Evolutionary conservation across 768 basidiomycete genomes (phyloP).

Genomic region (Amanita phalloides): DNA sequence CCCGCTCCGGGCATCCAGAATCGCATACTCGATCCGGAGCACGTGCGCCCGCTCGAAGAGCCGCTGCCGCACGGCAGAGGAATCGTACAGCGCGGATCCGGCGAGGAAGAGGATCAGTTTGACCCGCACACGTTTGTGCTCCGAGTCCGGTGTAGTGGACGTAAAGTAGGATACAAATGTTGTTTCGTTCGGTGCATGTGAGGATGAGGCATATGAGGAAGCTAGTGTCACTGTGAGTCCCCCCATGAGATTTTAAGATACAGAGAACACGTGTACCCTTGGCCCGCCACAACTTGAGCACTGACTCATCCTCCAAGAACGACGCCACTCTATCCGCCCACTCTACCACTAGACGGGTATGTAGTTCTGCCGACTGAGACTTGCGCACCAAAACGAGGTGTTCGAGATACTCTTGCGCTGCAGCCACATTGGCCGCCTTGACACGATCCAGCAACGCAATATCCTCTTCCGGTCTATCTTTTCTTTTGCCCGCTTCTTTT

Average conservation of each 20-base stretch:
- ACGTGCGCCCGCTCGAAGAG: conserved; percentile 43
- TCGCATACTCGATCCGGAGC: conserved; percentile 4
- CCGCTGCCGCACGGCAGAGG: conserved; percentile 29
- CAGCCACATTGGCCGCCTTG: conserved; percentile 40
- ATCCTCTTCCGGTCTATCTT: conserved; percentile 54
- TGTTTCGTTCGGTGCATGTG: conserved; percentile 13
- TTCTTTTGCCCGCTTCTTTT: conserved; percentile 42
- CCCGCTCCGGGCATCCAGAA: conserved; percentile 6
- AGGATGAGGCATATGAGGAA: conserved; percentile 33
- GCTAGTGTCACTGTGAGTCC: conserved; percentile 19
- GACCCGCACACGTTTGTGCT: conserved; percentile 60
- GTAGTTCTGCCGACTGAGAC: conserved; percentile 47
- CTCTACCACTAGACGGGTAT: conserved; percentile 49
- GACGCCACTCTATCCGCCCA: conserved; percentile 46
- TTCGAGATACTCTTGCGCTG: conserved; percentile 68
- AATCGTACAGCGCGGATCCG: conserved; percentile 61
- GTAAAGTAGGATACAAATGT: conserved; percentile 64
- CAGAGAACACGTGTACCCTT: conserved; percentile 34
- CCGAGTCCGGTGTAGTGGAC: conserved; percentile 74
- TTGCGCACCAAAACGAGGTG: conserved; percentile 66
- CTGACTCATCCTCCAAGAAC: conserved; percentile 41
- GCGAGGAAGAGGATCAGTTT: conserved; percentile 76
- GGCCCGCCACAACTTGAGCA: conserved; percentile 58
- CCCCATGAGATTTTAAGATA: neutral
- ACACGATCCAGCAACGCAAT: conserved; percentile 44